These are phyloP conservation scores for Dictyostelium intermedium DNA, from an alignment of 78 protist species.

Conservation along the genomic window DNA sequence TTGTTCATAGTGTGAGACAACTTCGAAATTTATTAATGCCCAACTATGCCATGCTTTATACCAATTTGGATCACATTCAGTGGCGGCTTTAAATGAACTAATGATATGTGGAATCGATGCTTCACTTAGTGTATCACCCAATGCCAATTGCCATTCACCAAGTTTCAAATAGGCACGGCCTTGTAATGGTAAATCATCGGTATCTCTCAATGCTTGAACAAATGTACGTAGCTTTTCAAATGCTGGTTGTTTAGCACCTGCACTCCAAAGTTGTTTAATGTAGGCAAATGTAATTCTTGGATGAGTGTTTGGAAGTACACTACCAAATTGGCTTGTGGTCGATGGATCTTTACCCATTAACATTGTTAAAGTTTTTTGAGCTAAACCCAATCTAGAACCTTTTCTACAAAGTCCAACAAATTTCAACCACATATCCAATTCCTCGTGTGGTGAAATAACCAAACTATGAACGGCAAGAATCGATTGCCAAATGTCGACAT, in stretches of 20 bases:
- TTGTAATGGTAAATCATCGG: slow-evolving; percentile 72
- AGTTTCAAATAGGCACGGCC: slow-evolving; percentile 88
- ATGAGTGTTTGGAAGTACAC: slow-evolving; percentile 59
- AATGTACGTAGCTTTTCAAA: slow-evolving; percentile 60
- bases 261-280: slow-evolving; percentile 91
- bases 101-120: slow-evolving; percentile 72
- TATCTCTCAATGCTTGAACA: slow-evolving; percentile 42
- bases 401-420: slow-evolving; percentile 92
- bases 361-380: slow-evolving; percentile 83
- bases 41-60: slow-evolving; percentile 98
- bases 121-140: slow-evolving; percentile 64
- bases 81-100: slow-evolving; percentile 76
- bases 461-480: slow-evolving; percentile 90
- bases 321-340: slow-evolving; percentile 57
- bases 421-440: slow-evolving; percentile 89
- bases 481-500: slow-evolving; percentile 94
- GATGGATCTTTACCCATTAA: slow-evolving; percentile 65
- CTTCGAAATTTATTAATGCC: slow-evolving; percentile 93
- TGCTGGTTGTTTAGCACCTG: slow-evolving; percentile 70
- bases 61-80: slow-evolving; percentile 85
- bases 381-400: slow-evolving; percentile 67
- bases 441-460: slow-evolving; percentile 90
- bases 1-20: slow-evolving; percentile 84
- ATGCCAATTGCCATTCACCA: slow-evolving; percentile 87
- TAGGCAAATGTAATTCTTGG: slow-evolving; percentile 91